Evolutionary conservation across 306 rosid genomes (phyloP), one percentile per base, ranked within the genome.

Genomic region (Vigna mungo): DNA sequence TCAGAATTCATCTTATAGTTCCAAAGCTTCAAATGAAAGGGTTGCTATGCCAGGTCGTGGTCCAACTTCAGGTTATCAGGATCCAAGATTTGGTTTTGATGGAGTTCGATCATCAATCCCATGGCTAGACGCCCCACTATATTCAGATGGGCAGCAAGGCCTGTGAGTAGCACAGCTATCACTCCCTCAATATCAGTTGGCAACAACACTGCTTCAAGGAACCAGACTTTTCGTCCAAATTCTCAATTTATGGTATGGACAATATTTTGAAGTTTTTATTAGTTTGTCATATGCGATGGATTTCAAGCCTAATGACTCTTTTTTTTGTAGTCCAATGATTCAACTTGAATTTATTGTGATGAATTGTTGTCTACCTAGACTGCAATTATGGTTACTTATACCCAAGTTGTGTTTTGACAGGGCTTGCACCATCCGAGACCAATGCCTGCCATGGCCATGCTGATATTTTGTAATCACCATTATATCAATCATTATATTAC

Each of bases 351-450:
- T 25, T 25, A 25, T 25, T 25, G 25, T 21, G 23, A 16, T 23
- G 2, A 37, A 39, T 10, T 54, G 68, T 39, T 23, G 1, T 68
- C 2, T 46, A 7, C 13, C 3, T 47, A 8, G 18, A 13, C 16
- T 51, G 17, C 7, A 20, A 25, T 25, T 14, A 9, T 73, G 34
- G 34, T 34, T 65, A 2, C 34, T 18, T 15, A 4, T 47, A 3
- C 6, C 3, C 21, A 54, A 54, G 39, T 75, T 27, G 3, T 10
- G 46, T 41, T 41, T 41, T 16, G 0, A 1, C 52, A 94, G 98
- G 97, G 97, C n/a, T 78, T 90, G 87, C 97, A 89, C 61, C 96
- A 92, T 60, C 96, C 97, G 14, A 90, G 96, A 76, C 97, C 96
- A 43, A 72, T 94, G 78, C 87, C 97, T 10, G 93, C 93, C 63